Evolutionary conservation across 768 basidiomycete genomes (phyloP), one percentile per base, ranked within the genome.

Genomic region (Amanita brunnescens): DNA sequence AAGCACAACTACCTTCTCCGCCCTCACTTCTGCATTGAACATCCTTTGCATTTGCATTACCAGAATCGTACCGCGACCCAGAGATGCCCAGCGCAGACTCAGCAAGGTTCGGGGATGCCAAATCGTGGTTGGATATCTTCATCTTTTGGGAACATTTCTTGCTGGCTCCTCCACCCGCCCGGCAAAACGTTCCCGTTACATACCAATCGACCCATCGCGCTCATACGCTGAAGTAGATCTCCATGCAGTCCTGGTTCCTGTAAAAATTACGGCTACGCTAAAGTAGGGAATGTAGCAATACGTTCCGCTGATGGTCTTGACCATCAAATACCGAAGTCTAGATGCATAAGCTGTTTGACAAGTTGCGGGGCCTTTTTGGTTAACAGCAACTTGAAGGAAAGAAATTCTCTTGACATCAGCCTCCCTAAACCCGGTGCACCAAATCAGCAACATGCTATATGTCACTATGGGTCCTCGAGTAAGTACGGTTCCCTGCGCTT

Each of bases 271-370:
- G n/a, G n/a, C n/a, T n/a, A n/a, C n/a, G n/a, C n/a, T n/a, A n/a
- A n/a, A n/a, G n/a, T n/a, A n/a, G n/a, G n/a, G n/a, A n/a, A n/a
- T n/a, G n/a, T n/a, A n/a, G n/a, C n/a, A n/a, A n/a, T n/a, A n/a
- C n/a, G n/a, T n/a, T n/a, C n/a, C n/a, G n/a, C n/a, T 83, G 97
- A 64, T 99, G 96, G 59, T 97, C 92, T 59, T 98, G 95, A 45
- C 97, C 75, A 0, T 78, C 75, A 58, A 93, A 97, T 91, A 98
- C 65, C 98, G 95, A n/a, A 96, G 96, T 45, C 94, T 96, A 40
- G n/a, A 6, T 16, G 13, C 12, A 20, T 34, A 33, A 7, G n/a
- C 0, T 20, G 9, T 37, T 33, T 8, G 20, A 46, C n/a, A n/a
- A n/a, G n/a, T n/a, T n/a, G n/a, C n/a, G n/a, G n/a, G n/a, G n/a